Conservation (phyloP, 768 basidiomycete genomes). For the Naganishia onofrii region DNA sequence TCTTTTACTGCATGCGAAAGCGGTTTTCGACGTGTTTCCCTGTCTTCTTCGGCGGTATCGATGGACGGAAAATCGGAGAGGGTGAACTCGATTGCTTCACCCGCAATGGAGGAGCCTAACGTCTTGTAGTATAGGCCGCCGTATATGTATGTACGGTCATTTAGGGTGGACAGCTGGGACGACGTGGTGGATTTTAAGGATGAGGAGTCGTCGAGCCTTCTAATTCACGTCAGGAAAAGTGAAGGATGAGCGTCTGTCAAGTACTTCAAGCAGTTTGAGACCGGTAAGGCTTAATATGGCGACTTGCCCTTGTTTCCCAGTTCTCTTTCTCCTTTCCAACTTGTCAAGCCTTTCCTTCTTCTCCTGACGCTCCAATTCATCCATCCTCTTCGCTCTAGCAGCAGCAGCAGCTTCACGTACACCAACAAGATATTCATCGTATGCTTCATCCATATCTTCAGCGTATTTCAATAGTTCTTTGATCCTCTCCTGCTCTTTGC, state of each 20-base stretch:
- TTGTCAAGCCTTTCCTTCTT: slow-evolving; percentile 43
- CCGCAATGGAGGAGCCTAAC: neutral
- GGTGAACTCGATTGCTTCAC: slow-evolving; percentile 4
- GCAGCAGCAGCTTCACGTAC: slow-evolving; percentile 38
- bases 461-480: slow-evolving; percentile 55
- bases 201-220: neutral
- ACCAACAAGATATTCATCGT: slow-evolving; percentile 51
- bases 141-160: neutral
- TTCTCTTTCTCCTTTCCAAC: neutral
- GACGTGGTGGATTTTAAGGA: neutral
- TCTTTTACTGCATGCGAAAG: neutral
- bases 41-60: slow-evolving; percentile 1
- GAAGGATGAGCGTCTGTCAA: too few species aligned
- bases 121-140: slow-evolving; percentile 1
- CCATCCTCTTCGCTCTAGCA: slow-evolving; percentile 44
- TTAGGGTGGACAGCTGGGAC: neutral
- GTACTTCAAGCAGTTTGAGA: too few species aligned
- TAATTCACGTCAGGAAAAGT: slow-evolving; percentile 23
- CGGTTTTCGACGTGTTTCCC: neutral
- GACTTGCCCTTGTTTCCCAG: neutral
- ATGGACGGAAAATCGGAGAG: neutral
- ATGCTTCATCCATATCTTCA: slow-evolving; percentile 52
- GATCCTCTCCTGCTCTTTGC: slow-evolving; percentile 50
- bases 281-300: too few species aligned
- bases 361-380: slow-evolving; percentile 47